Evolutionary conservation across 2,329 filamentous ascomycete species (phyloP), one percentile per base, ranked within the genome.

Genomic region (Colletotrichum tropicale): DNA sequence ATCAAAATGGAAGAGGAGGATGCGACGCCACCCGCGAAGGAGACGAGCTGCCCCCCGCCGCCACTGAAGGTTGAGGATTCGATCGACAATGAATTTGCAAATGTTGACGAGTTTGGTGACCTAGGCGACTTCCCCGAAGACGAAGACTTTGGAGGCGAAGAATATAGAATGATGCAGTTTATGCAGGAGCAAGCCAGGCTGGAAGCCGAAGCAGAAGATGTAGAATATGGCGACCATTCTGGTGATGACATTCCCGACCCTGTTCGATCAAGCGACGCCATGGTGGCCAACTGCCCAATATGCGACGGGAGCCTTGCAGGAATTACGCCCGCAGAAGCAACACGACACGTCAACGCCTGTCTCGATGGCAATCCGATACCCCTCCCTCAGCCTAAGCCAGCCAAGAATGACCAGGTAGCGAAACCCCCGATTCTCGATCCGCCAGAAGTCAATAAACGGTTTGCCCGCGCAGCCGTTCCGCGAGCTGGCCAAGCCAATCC

Each of bases 321-420:
- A 0, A 83, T 93, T 15, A 91, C 87, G 71, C 82, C 85, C 75
- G 91, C 96, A 81, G 91, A 96, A 79, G 94, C 93, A 12, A 94
- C 94, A 8, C 86, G 93, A 3, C 97, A 99, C 83, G 97, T 99
- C 78, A 99, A 99, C 82, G 92, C 93, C 12, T 99, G 97, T 84
- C 88, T 99, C 3, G 97, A 99, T 82, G 95, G 95, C 3, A 94
- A 94, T 61, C 91, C 94, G 7, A 89, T 92, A 60, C 90, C 93
- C 3, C 80, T 94, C 16, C 89, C 85, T 8, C 80, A 80, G 38
- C 78, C 79, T 32, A 55, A 71, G 6, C 74, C 68, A 70, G 64
- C 73, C 32, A 69, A 76, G 8, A 66, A 64, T 6, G 74, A 76
- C 56, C n/a, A 32, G 12, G 16, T 43, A 38, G 13, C 52, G 32